phyloP scores from a whole-genome alignment of 2,329 filamentous ascomycete species.

The Grosmannia huntii region DNA sequence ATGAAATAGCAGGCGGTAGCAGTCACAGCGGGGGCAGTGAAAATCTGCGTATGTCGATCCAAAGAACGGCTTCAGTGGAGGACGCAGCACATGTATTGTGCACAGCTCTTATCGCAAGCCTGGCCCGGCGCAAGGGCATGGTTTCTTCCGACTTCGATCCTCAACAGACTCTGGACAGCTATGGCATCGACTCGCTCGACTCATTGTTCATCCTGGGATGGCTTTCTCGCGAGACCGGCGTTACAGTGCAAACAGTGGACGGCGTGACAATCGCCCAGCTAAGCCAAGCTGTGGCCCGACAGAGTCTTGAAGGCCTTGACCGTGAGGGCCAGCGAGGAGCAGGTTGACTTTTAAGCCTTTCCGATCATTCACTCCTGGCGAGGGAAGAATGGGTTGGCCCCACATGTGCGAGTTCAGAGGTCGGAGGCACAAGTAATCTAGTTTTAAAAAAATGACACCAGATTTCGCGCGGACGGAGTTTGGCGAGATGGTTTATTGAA shows the following conservation, averaged over 20 bases:
- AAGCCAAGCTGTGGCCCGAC: conserved; percentile 6
- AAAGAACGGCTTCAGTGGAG: not conserved
- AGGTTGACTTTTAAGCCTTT: not conserved
- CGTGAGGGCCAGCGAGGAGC: not conserved
- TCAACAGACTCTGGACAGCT: conserved; percentile 9
- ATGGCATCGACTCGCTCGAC: conserved; percentile 16
- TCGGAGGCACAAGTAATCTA: not conserved
- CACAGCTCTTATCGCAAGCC: conserved; percentile 7
- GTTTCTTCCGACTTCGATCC: conserved; percentile 9
- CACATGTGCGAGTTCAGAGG: not conserved
- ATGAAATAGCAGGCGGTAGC: not conserved
- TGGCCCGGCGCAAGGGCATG: conserved; percentile 13
- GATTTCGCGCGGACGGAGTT: too few relatives aligned
- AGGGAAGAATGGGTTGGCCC: not conserved
- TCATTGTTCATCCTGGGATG: conserved; percentile 13
- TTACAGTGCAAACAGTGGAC: conserved; percentile 12
- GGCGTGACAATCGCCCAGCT: conserved; percentile 11
- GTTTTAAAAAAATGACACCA: too few relatives aligned
- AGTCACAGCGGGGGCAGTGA: not conserved
- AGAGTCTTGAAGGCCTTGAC: not conserved
- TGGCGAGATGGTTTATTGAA: too few relatives aligned
- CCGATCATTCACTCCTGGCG: not conserved
- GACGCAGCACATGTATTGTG: conserved; percentile 3
- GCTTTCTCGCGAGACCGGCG: conserved; percentile 12
- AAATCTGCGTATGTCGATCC: conserved; percentile 4